Conservation (phyloP, 139 green algal species). For the Nannochloris sp. region DNA sequence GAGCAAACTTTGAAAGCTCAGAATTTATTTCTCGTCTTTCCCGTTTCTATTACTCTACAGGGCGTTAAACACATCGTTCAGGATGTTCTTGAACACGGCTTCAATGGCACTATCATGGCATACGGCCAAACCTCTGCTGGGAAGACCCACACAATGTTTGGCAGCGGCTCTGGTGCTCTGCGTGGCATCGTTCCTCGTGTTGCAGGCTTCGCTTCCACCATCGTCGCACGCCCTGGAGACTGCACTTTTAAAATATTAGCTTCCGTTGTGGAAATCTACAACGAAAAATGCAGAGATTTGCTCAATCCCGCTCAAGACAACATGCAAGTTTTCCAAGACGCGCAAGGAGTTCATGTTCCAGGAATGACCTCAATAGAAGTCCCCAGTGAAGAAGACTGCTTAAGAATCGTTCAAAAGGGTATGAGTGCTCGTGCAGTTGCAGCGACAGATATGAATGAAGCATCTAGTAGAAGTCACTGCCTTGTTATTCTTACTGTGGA, state of each 20-base stretch:
- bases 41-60: too few relatives aligned
- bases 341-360: neutral
- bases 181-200: slow-evolving; percentile 59
- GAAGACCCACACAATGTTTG: slow-evolving; percentile 74
- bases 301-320: slow-evolving; percentile 49
- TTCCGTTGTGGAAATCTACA: slow-evolving; percentile 70
- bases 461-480: slow-evolving; percentile 61
- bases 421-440: slow-evolving; percentile 27
- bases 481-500: slow-evolving; percentile 59
- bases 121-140: slow-evolving; percentile 68
- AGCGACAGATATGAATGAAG: slow-evolving; percentile 32
- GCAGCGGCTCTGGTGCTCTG: slow-evolving; percentile 14
- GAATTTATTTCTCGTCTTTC: too few relatives aligned
- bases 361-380: slow-evolving; percentile 43
- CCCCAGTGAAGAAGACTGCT: slow-evolving; percentile 44
- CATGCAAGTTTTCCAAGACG: slow-evolving; percentile 27
- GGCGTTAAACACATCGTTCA: slow-evolving; percentile 23
- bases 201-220: slow-evolving; percentile 30
- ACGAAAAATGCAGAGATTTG: slow-evolving; percentile 61
- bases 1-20: neutral
- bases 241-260: slow-evolving; percentile 31
- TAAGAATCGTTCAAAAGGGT: slow-evolving; percentile 39
- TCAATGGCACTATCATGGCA: slow-evolving; percentile 53
- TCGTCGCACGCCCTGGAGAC: slow-evolving; percentile 5
- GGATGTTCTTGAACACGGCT: slow-evolving; percentile 32